Evolutionary conservation across 1,139 yeast genomes (phyloP), one percentile per base, ranked within the genome.

Genomic region (Candida anutae): DNA sequence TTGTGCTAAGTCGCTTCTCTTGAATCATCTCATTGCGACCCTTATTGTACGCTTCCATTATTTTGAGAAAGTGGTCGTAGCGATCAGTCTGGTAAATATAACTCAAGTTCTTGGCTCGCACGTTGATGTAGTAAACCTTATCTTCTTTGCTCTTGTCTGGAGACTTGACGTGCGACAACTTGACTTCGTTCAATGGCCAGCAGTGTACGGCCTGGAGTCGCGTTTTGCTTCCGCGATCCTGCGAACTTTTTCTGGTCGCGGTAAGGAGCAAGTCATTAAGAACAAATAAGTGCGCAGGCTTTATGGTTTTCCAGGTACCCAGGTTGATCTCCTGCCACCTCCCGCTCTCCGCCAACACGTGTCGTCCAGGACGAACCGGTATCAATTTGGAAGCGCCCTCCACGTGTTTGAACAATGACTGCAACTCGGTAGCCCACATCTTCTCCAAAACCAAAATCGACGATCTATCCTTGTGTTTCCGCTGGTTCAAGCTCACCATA

Each of bases 291-390:
- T 82, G 94, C 2, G 80, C 77, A 2, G 87, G 77, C 43, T 82
- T 78, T 24, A 80, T 64, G 1, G 87, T 77, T 47, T 84, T 82
- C 76, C 88, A 78, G 13, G 95, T 87, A 0, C 94, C 90, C 2
- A 82, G 75, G 45, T 87, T 87, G 33, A 88, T 62, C 51, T 88
- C 95, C 36, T 70, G 74, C 96, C 96, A 88, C 28, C 90, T 71
- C 2, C 81, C 79, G 51, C 87, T 77, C 43, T 85, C 93, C 6
- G 78, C 72, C 16, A 85, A 59, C 3, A 88, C 74, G 48, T 87
- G 95, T 30, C 96, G 68, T 3, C 93, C 94, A 0, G 93, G 84
- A 5, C 72, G 55, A 2, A 85, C 74, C 15, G 87, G 83, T 27
- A 88, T 62, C 39, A 71, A 75, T 46, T 83, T 84, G 38, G 85